Percentiles rank a stretch among this genome's conserved stretches.
These are phyloP conservation scores for Senna tora DNA, from an alignment of 306 rosid genomes.

Conservation along the genomic window DNA sequence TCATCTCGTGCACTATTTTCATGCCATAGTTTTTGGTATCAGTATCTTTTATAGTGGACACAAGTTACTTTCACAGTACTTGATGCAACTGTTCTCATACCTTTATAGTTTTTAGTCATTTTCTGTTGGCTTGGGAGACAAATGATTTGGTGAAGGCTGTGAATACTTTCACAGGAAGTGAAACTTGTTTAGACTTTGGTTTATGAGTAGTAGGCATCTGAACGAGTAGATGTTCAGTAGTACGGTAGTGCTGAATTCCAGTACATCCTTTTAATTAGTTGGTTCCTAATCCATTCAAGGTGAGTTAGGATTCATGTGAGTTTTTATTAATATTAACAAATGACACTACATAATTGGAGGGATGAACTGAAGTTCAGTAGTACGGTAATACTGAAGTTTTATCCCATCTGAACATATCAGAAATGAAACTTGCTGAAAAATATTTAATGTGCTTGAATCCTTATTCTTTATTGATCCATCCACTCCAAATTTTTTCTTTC, in stretches of 20 bases:
- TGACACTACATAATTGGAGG: no score
- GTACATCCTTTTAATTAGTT: no score
- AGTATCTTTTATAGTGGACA: conserved; percentile 6
- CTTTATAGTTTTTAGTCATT: background rate
- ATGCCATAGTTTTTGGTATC: background rate
- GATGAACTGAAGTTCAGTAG: no score
- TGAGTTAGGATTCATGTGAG: no score
- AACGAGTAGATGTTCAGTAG: no score
- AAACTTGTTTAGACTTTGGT: background rate
- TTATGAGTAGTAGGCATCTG: background rate
- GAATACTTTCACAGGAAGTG: background rate
- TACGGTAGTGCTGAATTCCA: no score
- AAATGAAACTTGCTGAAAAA: background rate
- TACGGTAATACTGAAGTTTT: no score
- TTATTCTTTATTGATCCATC: background rate
- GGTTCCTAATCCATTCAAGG: no score
- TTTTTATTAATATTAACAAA: no score
- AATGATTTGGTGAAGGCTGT: background rate
- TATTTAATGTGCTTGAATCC: background rate
- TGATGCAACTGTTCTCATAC: conserved; percentile 3
- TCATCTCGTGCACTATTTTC: conserved; percentile 35
- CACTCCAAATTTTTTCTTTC: background rate
- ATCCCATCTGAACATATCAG: background rate
- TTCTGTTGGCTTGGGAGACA: conserved; percentile 26
- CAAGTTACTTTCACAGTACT: conserved; percentile 27